Evolutionary conservation across 2,329 filamentous ascomycete genomes (phyloP).

Genomic region (Penicillium aurantiogriseum): DNA sequence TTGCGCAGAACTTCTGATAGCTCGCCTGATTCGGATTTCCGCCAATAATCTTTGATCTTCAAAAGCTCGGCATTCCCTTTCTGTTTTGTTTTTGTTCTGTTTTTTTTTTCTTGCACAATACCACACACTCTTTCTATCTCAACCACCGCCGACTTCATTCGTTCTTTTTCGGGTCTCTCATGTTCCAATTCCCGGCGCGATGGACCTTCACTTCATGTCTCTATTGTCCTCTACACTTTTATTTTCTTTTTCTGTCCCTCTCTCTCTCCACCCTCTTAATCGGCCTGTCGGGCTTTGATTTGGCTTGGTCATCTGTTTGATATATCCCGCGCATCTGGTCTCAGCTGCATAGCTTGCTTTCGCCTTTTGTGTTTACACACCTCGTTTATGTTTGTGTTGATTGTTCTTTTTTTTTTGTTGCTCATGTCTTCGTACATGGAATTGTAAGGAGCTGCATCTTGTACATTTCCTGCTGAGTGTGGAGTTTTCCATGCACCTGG

Average conservation of each 20-base stretch:
- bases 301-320: constrained; percentile 18
- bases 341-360: constrained; percentile 18
- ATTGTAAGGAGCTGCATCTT: constrained; percentile 10
- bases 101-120: constrained; percentile 4
- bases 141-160: constrained; percentile 23
- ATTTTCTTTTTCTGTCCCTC: constrained; percentile 7
- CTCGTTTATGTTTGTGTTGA: background rate
- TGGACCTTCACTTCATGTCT: constrained; percentile 28
- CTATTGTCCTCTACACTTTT: constrained; percentile 21
- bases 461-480: constrained; percentile 20
- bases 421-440: background rate
- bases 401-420: background rate
- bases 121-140: constrained; percentile 9
- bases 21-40: constrained; percentile 25
- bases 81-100: background rate
- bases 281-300: constrained; percentile 5
- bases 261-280: constrained; percentile 5
- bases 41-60: background rate
- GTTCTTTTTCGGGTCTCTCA: constrained; percentile 18
- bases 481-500: constrained; percentile 7
- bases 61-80: constrained; percentile 18
- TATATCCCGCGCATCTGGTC: constrained; percentile 24
- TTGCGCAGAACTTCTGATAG: constrained; percentile 86
- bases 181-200: constrained; percentile 21
- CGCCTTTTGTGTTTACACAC: background rate